Conservation (phyloP, 2,329 filamentous ascomycete species). For the Plenodomus lindquistii region DNA sequence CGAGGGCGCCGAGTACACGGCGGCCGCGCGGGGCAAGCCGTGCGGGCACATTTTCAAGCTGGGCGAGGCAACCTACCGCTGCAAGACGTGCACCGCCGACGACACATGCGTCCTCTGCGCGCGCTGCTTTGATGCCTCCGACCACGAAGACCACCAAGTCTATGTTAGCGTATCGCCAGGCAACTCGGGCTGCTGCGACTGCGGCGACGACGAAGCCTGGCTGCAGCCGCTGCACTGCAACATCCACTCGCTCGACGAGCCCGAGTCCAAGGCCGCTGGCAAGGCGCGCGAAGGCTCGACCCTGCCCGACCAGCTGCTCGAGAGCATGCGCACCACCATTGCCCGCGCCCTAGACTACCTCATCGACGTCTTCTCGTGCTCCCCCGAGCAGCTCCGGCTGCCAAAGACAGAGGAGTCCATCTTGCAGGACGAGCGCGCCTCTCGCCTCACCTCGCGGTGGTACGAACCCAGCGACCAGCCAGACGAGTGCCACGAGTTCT, state of each 20-base stretch:
- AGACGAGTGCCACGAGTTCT: constrained; percentile 73
- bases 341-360: constrained; percentile 88
- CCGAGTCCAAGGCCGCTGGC: constrained; percentile 51
- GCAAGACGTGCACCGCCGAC: constrained; percentile 90
- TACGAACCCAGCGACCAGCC: constrained; percentile 64
- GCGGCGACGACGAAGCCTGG: constrained; percentile 95
- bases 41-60: constrained; percentile 97
- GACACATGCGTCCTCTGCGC: constrained; percentile 95
- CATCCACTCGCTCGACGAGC: constrained; percentile 72
- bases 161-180: constrained; percentile 85
- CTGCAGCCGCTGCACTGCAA: constrained; percentile 84
- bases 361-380: constrained; percentile 97
- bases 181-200: constrained; percentile 96
- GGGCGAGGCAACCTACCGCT: constrained; percentile 91
- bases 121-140: constrained; percentile 91
- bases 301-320: constrained; percentile 74
- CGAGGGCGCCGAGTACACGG: constrained; percentile 92
- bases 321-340: constrained; percentile 83
- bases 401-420: constrained; percentile 83
- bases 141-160: constrained; percentile 91
- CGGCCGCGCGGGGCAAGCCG: constrained; percentile 85
- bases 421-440: constrained; percentile 76
- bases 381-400: constrained; percentile 89
- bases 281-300: constrained; percentile 59
- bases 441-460: constrained; percentile 75